phyloP scores from a whole-genome alignment of 2,329 filamentous ascomycete genomes.

The Fusarium bulbicola region DNA sequence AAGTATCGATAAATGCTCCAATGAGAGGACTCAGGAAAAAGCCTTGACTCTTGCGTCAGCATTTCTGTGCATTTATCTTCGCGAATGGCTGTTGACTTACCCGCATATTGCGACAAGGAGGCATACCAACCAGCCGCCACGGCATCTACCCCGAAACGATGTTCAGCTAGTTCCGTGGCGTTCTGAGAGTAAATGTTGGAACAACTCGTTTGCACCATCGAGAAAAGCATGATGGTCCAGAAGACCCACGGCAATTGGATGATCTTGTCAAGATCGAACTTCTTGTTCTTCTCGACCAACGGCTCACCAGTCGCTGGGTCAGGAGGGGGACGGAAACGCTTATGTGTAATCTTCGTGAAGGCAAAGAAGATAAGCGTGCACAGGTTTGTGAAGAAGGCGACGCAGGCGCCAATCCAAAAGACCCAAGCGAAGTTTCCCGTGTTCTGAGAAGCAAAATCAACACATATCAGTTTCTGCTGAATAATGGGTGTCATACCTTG shows the following conservation, averaged over 20 bases:
- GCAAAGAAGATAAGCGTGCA: background rate
- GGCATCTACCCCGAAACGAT: background rate
- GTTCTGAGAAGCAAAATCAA: too few species aligned
- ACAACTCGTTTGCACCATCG: background rate
- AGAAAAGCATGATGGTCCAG: background rate
- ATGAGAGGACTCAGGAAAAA: background rate
- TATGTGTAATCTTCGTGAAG: background rate
- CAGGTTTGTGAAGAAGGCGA: background rate
- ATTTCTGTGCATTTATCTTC: accelerated
- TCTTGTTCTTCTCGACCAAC: background rate
- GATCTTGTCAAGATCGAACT: background rate
- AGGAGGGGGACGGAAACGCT: background rate
- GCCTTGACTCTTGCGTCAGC: too few species aligned
- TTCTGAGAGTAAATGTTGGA: background rate
- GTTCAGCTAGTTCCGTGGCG: background rate
- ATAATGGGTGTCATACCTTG: background rate
- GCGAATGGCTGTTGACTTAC: accelerated
- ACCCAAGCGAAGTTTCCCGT: background rate
- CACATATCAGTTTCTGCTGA: too few species aligned
- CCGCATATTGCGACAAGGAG: background rate
- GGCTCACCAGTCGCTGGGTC: background rate
- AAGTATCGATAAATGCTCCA: background rate
- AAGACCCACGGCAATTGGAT: background rate
- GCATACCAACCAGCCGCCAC: background rate
- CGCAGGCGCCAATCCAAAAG: background rate